phyloP scores from a whole-genome alignment of 345 rosid genomes.

The Linum usitatissimum region DNA sequence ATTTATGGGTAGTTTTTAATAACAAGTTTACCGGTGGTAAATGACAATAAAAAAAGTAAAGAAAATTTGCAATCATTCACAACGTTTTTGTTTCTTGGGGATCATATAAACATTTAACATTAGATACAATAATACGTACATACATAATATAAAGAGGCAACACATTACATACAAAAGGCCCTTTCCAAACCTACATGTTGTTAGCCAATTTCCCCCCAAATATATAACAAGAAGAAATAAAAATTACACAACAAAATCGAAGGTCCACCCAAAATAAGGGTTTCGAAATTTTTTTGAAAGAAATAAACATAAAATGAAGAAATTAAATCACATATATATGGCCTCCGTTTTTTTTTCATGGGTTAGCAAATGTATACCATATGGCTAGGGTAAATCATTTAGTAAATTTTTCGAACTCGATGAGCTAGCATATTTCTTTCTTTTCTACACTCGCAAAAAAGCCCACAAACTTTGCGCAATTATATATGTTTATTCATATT shows the following conservation, averaged over 20 bases:
- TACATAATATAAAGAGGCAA: no score
- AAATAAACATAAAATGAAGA: not conserved
- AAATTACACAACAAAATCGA: not conserved
- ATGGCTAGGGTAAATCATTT: not conserved
- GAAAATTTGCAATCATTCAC: no score
- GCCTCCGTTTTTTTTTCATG: not conserved
- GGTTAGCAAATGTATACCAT: not conserved
- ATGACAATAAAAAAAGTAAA: no score
- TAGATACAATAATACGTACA: no score
- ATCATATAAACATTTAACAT: no score
- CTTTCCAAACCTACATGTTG: not conserved
- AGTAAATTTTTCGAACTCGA: not conserved
- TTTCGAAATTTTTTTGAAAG: no score
- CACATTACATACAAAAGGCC: not conserved
- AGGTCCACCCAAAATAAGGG: not conserved
- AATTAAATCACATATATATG: not conserved
- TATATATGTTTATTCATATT: not conserved
- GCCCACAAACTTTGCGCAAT: no score
- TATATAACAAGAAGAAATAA: no score
- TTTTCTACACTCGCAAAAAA: no score
- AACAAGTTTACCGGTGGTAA: no score
- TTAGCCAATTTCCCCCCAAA: not conserved
- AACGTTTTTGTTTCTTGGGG: no score
- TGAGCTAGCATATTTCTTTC: not conserved
- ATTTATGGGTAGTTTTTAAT: no score